Evolutionary conservation across 345 rosid species (phyloP), one percentile per base, ranked within the genome.

Genomic region (Moricandia arvensis): DNA sequence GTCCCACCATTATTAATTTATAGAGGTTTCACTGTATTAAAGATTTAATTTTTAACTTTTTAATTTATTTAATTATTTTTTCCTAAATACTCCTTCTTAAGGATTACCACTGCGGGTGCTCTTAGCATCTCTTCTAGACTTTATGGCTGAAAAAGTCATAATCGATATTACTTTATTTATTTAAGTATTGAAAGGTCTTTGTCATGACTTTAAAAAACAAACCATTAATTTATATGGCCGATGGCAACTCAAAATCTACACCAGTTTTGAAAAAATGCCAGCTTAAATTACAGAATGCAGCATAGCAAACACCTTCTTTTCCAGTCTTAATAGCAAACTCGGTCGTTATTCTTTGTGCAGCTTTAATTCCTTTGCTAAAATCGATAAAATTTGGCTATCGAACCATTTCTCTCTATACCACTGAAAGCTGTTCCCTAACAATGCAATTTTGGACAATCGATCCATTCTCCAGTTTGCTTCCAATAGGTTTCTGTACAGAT

Each of bases 341-440:
- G 17, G 63, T 66, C 0, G 91, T 69, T 67, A 86, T 75, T 59
- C 77, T 77, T 70, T 35, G 72, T 59, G 67, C 87, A 66, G 86
- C 87, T 57, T 87, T 29, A 41, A 93, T 74, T 37, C 81, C 64
- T 38, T 38, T 38, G 45, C 12, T 10, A 0, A n/a, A 13, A 13
- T 38, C 4, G 51, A 74, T 73, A 59, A 82, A 45, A 17, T 72
- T 6, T 86, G 81, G 81, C 6, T 7, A 7, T 34, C 37, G 6
- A 1, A n/a, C n/a, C n/a, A n/a, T n/a, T n/a, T n/a, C n/a, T 84
- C 83, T 57, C 76, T 78, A 57, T 90, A 90, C 66, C 74, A 74
- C 80, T 77, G 79, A 67, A 91, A 91, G 82, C 96, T 91, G 74
- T 94, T 91, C 41, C 97, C 95, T 15, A 91, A 86, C 81, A 94